These are phyloP conservation scores for Ophiostoma ulmi DNA, from an alignment of 2,329 filamentous ascomycete genomes.

Conservation along the genomic window DNA sequence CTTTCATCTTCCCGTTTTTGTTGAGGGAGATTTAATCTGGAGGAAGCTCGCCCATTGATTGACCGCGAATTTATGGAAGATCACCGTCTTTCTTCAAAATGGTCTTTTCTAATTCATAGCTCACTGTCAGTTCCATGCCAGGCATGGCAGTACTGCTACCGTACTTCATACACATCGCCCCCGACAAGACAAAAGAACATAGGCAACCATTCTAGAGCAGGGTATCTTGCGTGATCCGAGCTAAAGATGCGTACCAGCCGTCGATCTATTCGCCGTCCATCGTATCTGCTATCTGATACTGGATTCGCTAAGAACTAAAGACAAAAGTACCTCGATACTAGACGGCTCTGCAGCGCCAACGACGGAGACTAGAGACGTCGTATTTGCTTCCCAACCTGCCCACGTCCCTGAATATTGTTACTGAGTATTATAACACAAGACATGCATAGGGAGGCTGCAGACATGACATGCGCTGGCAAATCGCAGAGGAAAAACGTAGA, in stretches of 20 bases:
- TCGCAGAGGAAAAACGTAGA: not conserved
- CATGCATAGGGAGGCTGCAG: not conserved
- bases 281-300: not conserved
- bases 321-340: not conserved
- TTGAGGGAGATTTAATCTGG: too few species aligned
- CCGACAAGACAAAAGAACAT: not conserved
- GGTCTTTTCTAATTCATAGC: too few species aligned
- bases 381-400: not conserved
- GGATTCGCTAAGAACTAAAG: too few species aligned
- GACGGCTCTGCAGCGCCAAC: not conserved
- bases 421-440: not conserved
- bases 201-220: not conserved
- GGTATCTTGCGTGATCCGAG: conserved; percentile 24
- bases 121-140: too few species aligned
- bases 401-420: not conserved
- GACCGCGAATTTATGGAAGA: too few species aligned
- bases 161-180: too few species aligned
- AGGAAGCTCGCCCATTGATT: too few species aligned
- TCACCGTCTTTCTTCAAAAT: too few species aligned
- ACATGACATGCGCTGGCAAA: not conserved
- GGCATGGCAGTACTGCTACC: too few species aligned
- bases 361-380: conserved; percentile 2
- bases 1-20: too few species aligned
- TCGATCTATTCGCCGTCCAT: conserved; percentile 10
- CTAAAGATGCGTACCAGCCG: conserved; percentile 21